phyloP scores from a whole-genome alignment of 192 early-diverging fungal genomes.

The Dispira simplex region DNA sequence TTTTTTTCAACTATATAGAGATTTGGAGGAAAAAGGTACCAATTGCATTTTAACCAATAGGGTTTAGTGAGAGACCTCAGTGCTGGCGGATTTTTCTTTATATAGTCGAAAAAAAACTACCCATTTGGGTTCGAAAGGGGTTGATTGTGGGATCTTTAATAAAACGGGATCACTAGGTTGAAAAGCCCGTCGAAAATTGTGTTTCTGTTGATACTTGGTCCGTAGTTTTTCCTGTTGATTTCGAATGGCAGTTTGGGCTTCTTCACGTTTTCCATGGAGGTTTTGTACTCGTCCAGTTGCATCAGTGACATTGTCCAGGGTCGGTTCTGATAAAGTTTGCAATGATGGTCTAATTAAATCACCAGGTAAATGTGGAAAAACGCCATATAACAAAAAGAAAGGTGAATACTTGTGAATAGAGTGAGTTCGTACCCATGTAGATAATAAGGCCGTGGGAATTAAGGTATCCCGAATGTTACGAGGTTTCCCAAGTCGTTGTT shows the following conservation, averaged over 20 bases:
- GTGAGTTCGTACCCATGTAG: neutral
- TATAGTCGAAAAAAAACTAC: too few relatives aligned
- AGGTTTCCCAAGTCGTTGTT: neutral
- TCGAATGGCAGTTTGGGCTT: neutral
- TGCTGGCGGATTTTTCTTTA: too few relatives aligned
- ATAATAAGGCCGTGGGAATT: neutral
- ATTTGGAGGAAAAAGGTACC: too few relatives aligned
- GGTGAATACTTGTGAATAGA: neutral
- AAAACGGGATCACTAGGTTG: too few relatives aligned
- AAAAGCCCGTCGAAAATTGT: neutral
- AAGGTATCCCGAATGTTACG: slow-evolving; percentile 12
- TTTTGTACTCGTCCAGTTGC: neutral
- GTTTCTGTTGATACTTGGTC: neutral
- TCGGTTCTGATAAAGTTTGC: neutral
- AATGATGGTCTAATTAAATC: neutral
- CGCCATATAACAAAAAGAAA: neutral
- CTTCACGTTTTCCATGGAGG: neutral
- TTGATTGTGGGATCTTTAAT: neutral
- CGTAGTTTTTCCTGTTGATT: neutral
- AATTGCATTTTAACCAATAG: too few relatives aligned
- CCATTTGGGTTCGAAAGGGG: neutral
- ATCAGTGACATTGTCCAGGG: neutral
- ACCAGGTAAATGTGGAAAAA: neutral
- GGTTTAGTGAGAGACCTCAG: too few relatives aligned
- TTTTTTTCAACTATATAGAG: too few relatives aligned